phyloP scores from a whole-genome alignment of 805 yeast species.

The Saccharomycopsis malanga region DNA sequence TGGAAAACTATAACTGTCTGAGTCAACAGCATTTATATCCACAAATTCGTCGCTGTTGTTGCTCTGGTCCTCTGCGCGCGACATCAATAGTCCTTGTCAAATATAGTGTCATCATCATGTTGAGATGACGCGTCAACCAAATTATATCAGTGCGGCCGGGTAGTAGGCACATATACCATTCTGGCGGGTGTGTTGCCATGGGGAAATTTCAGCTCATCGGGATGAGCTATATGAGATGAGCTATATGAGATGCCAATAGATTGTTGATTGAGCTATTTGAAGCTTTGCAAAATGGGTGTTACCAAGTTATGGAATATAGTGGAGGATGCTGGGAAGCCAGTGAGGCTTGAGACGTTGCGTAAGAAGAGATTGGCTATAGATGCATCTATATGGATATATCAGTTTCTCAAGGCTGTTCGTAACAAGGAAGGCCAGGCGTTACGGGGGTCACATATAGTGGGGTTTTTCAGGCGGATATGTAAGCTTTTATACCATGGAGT shows the following conservation, averaged over 20 bases:
- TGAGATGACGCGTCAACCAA: too few species aligned
- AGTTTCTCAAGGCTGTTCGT: constrained; percentile 89
- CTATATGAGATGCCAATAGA: too few species aligned
- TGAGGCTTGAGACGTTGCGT: constrained; percentile 74
- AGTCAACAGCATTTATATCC: constrained; percentile 9
- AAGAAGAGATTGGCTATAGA: constrained; percentile 84
- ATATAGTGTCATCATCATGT: not conserved
- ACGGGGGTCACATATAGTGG: constrained; percentile 82
- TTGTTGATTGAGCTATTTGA: too few species aligned
- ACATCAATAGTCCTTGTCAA: too few species aligned
- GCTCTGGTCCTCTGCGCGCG: too few species aligned
- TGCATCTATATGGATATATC: constrained; percentile 98
- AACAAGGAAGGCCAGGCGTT: constrained; percentile 72
- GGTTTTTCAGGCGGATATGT: constrained; percentile 90
- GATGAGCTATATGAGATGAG: too few species aligned
- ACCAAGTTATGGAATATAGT: constrained; percentile 89
- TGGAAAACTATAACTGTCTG: constrained; percentile 6
- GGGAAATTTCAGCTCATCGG: too few species aligned
- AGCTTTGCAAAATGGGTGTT: constrained; percentile 69
- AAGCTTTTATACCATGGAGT: constrained; percentile 83
- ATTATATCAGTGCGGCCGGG: too few species aligned
- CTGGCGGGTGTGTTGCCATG: too few species aligned
- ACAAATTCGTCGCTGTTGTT: constrained; percentile 1
- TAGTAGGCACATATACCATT: too few species aligned
- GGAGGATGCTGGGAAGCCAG: constrained; percentile 87